Conservation (phyloP, 331 rosid genomes). For the Quercus phellos region DNA sequence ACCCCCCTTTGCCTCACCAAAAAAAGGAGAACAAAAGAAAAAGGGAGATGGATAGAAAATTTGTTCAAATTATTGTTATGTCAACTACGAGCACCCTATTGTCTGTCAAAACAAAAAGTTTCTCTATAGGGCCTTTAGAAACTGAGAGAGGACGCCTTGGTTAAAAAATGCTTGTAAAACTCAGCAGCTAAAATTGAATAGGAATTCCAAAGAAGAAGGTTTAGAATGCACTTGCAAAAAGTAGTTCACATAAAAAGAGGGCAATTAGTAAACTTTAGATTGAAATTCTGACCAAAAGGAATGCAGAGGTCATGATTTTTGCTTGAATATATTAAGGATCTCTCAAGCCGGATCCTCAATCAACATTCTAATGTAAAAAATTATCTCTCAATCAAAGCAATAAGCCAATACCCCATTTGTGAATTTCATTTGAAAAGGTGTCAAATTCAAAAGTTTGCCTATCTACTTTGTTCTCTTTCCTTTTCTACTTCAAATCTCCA, state of each 20-base stretch:
- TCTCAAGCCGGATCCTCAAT: not conserved
- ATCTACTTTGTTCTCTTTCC: too few relatives aligned
- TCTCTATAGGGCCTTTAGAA: not conserved
- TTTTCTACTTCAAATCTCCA: too few relatives aligned
- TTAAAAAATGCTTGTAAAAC: not conserved
- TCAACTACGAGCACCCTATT: too few relatives aligned
- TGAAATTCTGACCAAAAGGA: not conserved
- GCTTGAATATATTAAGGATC: not conserved
- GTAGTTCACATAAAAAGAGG: not conserved
- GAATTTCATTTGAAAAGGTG: not conserved
- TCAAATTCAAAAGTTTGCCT: too few relatives aligned
- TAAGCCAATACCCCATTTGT: not conserved
- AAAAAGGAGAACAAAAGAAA: not conserved
- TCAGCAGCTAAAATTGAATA: not conserved
- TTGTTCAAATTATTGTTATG: too few relatives aligned
- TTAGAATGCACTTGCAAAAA: not conserved
- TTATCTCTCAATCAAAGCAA: not conserved
- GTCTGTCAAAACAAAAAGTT: too few relatives aligned
- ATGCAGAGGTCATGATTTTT: not conserved
- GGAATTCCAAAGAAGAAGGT: not conserved
- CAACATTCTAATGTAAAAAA: not conserved
- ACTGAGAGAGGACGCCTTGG: not conserved
- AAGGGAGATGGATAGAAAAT: too few relatives aligned
- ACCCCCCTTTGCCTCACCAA: not conserved
- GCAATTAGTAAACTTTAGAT: not conserved